A percentile compares a stretch with the other conserved stretches of the same genome.
Conservation (phyloP, 257 asterid genomes). For the Ophiorrhiza pumila region DNA sequence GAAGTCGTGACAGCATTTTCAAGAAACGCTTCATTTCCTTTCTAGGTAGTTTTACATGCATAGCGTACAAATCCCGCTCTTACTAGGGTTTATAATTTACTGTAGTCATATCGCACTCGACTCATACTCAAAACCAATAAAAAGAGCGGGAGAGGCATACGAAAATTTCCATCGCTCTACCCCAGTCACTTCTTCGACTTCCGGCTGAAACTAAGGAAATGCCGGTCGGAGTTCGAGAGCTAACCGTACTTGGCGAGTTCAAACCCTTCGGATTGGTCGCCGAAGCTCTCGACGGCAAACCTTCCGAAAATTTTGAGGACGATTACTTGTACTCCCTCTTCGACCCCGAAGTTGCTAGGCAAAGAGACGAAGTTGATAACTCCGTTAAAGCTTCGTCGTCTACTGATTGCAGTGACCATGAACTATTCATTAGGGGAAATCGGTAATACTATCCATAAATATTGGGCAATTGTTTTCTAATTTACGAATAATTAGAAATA, state of each 20-base stretch:
- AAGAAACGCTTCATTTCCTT: too few species aligned
- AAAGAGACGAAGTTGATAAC: slow-evolving; percentile 45
- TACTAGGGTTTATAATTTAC: too few species aligned
- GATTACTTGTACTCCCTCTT: slow-evolving; percentile 65
- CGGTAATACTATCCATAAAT: slow-evolving; percentile 14
- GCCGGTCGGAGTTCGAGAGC: slow-evolving; percentile 64
- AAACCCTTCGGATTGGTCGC: slow-evolving; percentile 73
- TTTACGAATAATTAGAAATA: neutral
- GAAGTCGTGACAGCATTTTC: too few species aligned
- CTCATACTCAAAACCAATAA: neutral
- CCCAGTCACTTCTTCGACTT: neutral
- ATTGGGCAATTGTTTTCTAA: neutral
- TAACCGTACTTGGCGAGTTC: slow-evolving; percentile 60
- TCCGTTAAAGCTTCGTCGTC: slow-evolving; percentile 35
- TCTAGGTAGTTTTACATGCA: too few species aligned
- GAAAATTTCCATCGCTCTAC: neutral
- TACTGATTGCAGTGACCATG: slow-evolving; percentile 63
- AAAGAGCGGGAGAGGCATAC: slow-evolving; percentile 15
- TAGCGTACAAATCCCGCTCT: too few species aligned
- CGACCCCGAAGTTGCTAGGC: slow-evolving; percentile 54
- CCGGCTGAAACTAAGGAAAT: slow-evolving; percentile 25
- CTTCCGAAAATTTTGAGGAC: slow-evolving; percentile 30
- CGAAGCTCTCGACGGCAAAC: slow-evolving; percentile 61
- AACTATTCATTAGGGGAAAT: slow-evolving; percentile 69
- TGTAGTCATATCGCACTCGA: neutral